Evolutionary conservation across 306 rosid genomes (phyloP), one percentile per base, ranked within the genome.

Genomic region (Trichosanthes cucumerina): DNA sequence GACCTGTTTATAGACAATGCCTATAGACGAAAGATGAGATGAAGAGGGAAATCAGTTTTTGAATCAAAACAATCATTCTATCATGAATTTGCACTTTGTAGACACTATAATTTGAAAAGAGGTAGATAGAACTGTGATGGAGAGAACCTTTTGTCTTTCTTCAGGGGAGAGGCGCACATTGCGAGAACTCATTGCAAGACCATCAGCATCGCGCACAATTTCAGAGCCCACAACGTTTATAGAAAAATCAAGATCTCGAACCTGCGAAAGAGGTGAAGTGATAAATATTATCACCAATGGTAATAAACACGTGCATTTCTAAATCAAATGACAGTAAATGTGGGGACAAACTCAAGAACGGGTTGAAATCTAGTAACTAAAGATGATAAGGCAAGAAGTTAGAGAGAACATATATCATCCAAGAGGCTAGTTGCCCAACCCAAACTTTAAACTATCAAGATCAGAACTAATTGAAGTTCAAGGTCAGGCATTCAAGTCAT

Each of bases 141-240:
- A 46, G 47, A 71, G 23, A 31, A 95, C 99, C 97, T 91, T 86
- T 78, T 84, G 78, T 87, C 97, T 84, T 80, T 92, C 91, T 87
- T 87, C 87, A 21, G 86, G 88, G 64, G 91, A 87, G 81, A 95
- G 96, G 79, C 57, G 86, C 77, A 95, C 99, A 73, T 95, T 95
- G 76, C 99, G 93, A 1, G 97, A 95, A 83, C 99, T 90, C 99
- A 91, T 81, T 76, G 99, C 99, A 10, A 95, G 86, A 72, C 99
- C 99, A 81, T 95, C 97, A 0, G 23, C 62, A 7, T 92, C 97
- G 6, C 97, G 93, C 21, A 81, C 79, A 66, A 92, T 57, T 52
- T 93, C 96, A 36, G 86, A 90, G 57, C 97, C 97, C 12, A 95
- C 81, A 72, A 95, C 85, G 82, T 88, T 79, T 47, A 91, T 75